A percentile compares a stretch with the other conserved stretches of the same genome.
These are phyloP conservation scores for Colletotrichum endophyticum DNA, from an alignment of 2,329 filamentous ascomycete genomes.

Conservation along the genomic window DNA sequence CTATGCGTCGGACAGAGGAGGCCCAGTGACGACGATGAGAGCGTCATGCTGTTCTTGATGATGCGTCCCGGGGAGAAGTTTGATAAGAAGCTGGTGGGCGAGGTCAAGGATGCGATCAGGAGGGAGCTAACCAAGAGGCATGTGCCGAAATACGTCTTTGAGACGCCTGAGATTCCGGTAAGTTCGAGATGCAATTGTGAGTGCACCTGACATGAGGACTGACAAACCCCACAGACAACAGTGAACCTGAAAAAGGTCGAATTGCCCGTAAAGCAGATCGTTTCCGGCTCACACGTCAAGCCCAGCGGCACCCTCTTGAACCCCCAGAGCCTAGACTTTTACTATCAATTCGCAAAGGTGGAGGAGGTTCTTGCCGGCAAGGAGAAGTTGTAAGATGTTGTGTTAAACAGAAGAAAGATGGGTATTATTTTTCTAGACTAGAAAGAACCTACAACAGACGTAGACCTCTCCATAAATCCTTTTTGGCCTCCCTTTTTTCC, in stretches of 20 bases:
- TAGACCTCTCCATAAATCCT: neutral
- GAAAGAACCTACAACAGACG: neutral
- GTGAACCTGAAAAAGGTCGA: constrained; percentile 89
- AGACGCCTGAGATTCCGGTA: constrained; percentile 82
- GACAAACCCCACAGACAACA: constrained; percentile 61
- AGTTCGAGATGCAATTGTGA: constrained; percentile 34
- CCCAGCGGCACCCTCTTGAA: constrained; percentile 80
- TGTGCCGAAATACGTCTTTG: constrained; percentile 79
- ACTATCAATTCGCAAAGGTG: constrained; percentile 78
- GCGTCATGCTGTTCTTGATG: constrained; percentile 59
- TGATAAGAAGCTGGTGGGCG: constrained; percentile 55
- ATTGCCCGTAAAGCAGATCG: constrained; percentile 82
- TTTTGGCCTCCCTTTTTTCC: neutral
- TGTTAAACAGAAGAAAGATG: neutral
- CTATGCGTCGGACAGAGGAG: constrained; percentile 81
- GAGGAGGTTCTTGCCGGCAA: constrained; percentile 59
- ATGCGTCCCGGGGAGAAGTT: constrained; percentile 64
- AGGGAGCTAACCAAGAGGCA: constrained; percentile 73
- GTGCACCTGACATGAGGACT: constrained; percentile 12
- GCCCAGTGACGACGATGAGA: constrained; percentile 58
- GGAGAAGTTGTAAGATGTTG: constrained; percentile 50
- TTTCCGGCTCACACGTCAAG: constrained; percentile 76
- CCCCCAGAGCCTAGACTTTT: constrained; percentile 76
- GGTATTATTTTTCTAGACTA: neutral
- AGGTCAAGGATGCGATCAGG: constrained; percentile 69